phyloP scores from a whole-genome alignment of 495 filamentous ascomycete species.

The Xylaria intraflava region DNA sequence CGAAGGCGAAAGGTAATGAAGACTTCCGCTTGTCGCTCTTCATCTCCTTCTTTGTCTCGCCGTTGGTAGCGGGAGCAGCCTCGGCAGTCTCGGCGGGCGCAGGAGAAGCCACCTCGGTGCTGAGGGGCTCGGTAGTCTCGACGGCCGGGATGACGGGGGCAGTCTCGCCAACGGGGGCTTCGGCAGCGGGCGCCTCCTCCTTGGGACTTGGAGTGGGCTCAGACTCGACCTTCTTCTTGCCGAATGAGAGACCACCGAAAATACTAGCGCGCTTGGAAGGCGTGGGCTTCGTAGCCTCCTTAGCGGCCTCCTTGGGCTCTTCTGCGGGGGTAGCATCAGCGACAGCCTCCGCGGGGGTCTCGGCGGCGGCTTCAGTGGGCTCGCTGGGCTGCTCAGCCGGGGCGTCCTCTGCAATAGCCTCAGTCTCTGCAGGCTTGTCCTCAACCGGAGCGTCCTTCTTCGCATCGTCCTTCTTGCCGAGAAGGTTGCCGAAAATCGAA shows the following conservation, averaged over 20 bases:
- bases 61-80: slow-evolving; percentile 38
- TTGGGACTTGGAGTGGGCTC: slow-evolving; percentile 30
- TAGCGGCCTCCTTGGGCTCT: slow-evolving; percentile 24
- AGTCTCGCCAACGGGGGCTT: slow-evolving; percentile 43
- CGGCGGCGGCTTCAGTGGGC: slow-evolving; percentile 33
- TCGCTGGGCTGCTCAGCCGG: slow-evolving; percentile 17
- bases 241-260: slow-evolving; percentile 46
- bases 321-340: slow-evolving; percentile 23
- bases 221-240: slow-evolving; percentile 44
- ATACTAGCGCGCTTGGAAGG: slow-evolving; percentile 43
- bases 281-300: slow-evolving; percentile 30
- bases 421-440: slow-evolving; percentile 33
- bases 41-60: slow-evolving; percentile 46
- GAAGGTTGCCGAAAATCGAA: slow-evolving; percentile 72
- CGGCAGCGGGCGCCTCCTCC: slow-evolving; percentile 34
- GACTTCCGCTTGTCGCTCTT: slow-evolving; percentile 54
- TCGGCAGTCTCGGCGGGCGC: slow-evolving; percentile 39
- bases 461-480: slow-evolving; percentile 68
- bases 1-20: slow-evolving; percentile 48
- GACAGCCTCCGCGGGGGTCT: slow-evolving; percentile 19
- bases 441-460: slow-evolving; percentile 52
- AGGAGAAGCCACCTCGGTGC: slow-evolving; percentile 38
- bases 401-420: slow-evolving; percentile 26
- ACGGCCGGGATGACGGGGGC: slow-evolving; percentile 53
- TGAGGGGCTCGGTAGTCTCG: slow-evolving; percentile 50